Evolutionary conservation across 768 basidiomycete genomes (phyloP), one percentile per base, ranked within the genome.

Genomic region (Tulasnella sp.): DNA sequence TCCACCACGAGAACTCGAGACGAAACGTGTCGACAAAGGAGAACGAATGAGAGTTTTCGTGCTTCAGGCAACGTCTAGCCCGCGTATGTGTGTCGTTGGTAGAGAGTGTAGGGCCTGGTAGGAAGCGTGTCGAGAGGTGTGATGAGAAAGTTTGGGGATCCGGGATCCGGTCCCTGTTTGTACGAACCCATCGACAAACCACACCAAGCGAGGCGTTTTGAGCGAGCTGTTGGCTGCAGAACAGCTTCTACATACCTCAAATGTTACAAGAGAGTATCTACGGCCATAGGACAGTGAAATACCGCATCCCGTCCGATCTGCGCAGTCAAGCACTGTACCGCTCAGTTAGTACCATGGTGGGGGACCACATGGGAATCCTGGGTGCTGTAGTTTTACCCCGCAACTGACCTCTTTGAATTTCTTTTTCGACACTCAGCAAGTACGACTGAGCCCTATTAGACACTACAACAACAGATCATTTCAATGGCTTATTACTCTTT

Each of bases 201-300:
- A 27, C 4, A 2, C 56, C 56, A 27, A 58, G 31, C n/a, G 1
- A 27, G 56, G 10, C 42, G 10, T 42, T 42, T 42, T 1, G 18
- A 24, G 19, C 56, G 24, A 31, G n/a, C 31, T 0, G 14, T 8
- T 16, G 6, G 6, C n/a, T 58, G 31, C 3, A n/a, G 16, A 58
- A 2, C n/a, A n/a, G n/a, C 8, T n/a, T 58, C n/a, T 9, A n/a
- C 10, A 8, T 58, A 27, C n/a, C 8, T 12, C n/a, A 58, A 31
- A 58, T 58, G 9, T 27, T n/a, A 0, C 1, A 27, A 8, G 31
- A n/a, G 9, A n/a, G 31, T 58, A 58, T 58, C 56, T 58, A 58
- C 56, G 56, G 56, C 56, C 56, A 58, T 58, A 58, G 56, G 56
- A 58, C 56, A 58, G 56, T 58, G 56, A 58, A 58, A 58, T 58